These are phyloP conservation scores for Diversispora epigaea DNA, from an alignment of 192 early-diverging fungal genomes.

Conservation along the genomic window DNA sequence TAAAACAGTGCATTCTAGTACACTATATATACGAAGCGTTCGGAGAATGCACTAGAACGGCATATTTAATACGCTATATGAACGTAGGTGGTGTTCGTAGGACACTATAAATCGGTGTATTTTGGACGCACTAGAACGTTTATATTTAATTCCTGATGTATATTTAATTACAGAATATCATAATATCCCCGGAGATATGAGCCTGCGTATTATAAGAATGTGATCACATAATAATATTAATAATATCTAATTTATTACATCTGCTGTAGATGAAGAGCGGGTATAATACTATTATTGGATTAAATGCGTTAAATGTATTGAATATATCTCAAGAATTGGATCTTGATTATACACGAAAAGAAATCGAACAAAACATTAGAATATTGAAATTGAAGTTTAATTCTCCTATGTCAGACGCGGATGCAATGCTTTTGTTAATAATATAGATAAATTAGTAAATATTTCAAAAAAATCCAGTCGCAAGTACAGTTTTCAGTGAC, in stretches of 20 bases:
- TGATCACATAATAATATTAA: too few relatives aligned
- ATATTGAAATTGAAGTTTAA: constrained; percentile 8
- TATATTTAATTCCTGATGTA: too few relatives aligned
- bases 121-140: too few relatives aligned
- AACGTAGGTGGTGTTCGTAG: too few relatives aligned
- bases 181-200: background rate
- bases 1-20: too few relatives aligned
- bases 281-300: constrained; percentile 18
- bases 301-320: constrained; percentile 18
- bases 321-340: background rate
- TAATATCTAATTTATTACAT: constrained; percentile 26
- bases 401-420: background rate
- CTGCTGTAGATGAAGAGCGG: constrained; percentile 15
- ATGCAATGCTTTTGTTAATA: background rate
- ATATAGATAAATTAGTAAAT: background rate
- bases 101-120: too few relatives aligned
- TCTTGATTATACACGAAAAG: background rate
- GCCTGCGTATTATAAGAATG: background rate
- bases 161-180: background rate
- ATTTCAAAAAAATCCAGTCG: background rate
- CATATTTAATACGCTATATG: too few relatives aligned
- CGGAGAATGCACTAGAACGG: too few relatives aligned
- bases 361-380: constrained; percentile 15
- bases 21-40: too few relatives aligned
- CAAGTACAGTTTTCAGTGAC: constrained; percentile 24